Evolutionary conservation across 768 basidiomycete genomes (phyloP), one percentile per base, ranked within the genome.

Genomic region (Termitomyces sp.): DNA sequence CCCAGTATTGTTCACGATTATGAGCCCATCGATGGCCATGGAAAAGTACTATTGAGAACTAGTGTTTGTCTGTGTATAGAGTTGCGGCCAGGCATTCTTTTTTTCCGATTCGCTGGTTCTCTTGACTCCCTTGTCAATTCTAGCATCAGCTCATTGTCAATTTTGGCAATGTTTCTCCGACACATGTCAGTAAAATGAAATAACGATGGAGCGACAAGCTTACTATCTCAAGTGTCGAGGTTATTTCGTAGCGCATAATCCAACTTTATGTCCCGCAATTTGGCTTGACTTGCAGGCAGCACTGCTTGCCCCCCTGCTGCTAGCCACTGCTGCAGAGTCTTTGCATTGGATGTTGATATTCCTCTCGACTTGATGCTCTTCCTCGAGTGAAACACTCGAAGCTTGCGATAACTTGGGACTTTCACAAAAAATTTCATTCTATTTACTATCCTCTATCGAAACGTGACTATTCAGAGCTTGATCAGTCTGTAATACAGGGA

Each of bases 21-120:
- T 92, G 57, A 93, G 73, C 17, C 91, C 91, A 74, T 93, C 91
- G 70, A 93, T 86, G 63, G 85, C 84, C 90, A 91, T 92, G 62
- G 20, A 43, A 25, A 49, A 31, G 10, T 11, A 3, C 5, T 31
- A 4, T 46, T 49, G 47, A 31, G 47, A 43, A 56, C 8, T 36
- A 45, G 9, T 63, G 61, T 65, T 67, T 64, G 66, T 60, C 29
- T 37, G 11, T 43, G 20, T 32, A 20, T 38, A 17, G 34, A 34
- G 34, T 34, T 0, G 34, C 34, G 34, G 34, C 25, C 25, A 25
- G 25, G 25, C 25, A 25, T 25, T 25, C 25, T 25, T 25, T 25
- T 25, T 25, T 25, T 25, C 25, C 25, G 34, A 34, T 15, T 15
- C 12, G 15, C 2, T 9, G 6, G 12, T 7, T 17, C 42, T 14